Percentiles rank a stretch among this genome's conserved stretches.
Conservation (phyloP, 1,284 basidiomycete species). For the Takashimella tepidaria region DNA sequence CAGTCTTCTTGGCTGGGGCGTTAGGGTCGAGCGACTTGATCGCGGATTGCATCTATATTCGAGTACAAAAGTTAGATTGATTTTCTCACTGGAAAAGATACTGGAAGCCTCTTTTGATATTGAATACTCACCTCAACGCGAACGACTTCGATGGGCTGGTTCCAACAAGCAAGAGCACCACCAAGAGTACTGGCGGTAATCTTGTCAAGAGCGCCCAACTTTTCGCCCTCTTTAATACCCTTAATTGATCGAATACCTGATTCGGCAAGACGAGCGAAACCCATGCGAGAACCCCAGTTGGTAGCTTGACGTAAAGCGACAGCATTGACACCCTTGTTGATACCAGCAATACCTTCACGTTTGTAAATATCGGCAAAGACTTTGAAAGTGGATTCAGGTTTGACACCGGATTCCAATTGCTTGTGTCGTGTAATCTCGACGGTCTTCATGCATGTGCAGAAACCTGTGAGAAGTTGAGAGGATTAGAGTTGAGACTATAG, state of each 20-base stretch:
- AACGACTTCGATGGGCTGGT: constrained; percentile 87
- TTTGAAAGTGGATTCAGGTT: constrained; percentile 89
- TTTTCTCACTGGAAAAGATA: background rate
- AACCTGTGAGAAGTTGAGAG: constrained; percentile 55
- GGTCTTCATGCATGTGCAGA: constrained; percentile 98
- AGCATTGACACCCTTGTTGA: constrained; percentile 99
- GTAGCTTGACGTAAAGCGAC: constrained; percentile 96
- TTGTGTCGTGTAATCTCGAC: constrained; percentile 98
- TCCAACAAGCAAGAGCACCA: constrained; percentile 97
- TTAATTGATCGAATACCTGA: constrained; percentile 66
- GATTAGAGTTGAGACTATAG: background rate
- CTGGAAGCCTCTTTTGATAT: background rate
- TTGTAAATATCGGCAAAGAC: constrained; percentile 93
- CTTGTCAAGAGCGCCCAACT: constrained; percentile 74
- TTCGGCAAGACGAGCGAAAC: constrained; percentile 93
- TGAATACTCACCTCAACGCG: constrained; percentile 41
- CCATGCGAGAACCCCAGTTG: constrained; percentile 99
- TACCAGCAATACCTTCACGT: constrained; percentile 86
- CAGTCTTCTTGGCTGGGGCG: constrained; percentile 81
- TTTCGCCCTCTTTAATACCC: constrained; percentile 59
- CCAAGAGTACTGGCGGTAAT: constrained; percentile 83
- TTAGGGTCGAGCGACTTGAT: constrained; percentile 70
- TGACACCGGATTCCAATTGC: constrained; percentile 79
- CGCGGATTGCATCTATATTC: constrained; percentile 91
- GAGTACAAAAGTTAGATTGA: background rate